A percentile compares a stretch with the other conserved stretches of the same genome.
phyloP scores from a whole-genome alignment of 306 rosid genomes.

The Vigna radiata region DNA sequence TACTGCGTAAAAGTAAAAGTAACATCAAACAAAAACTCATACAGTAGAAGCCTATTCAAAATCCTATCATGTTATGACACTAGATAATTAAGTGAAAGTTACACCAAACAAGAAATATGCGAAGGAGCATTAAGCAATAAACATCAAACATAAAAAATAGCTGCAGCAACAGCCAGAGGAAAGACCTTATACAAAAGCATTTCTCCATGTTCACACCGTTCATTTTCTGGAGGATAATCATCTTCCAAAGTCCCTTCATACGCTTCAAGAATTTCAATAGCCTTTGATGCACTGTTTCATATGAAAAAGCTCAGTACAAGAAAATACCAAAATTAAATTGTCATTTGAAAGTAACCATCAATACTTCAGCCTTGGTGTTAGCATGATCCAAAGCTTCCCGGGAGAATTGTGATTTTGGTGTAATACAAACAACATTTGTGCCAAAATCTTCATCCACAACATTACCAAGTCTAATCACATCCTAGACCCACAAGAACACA shows the following conservation, averaged over 20 bases:
- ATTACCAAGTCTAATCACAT: neutral
- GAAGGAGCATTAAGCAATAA: slow-evolving; percentile 12
- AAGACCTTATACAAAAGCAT: slow-evolving; percentile 93
- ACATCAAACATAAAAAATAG: slow-evolving; percentile 43
- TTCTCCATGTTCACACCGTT: slow-evolving; percentile 94
- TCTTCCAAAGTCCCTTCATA: slow-evolving; percentile 97
- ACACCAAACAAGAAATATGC: slow-evolving; percentile 22
- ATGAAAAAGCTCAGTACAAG: slow-evolving; percentile 40
- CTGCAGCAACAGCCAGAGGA: slow-evolving; percentile 18
- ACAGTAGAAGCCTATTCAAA: slow-evolving; percentile 22
- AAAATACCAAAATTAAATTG: slow-evolving; percentile 18
- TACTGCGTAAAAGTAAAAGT: neutral
- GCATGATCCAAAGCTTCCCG: neutral
- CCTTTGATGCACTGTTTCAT: slow-evolving; percentile 71
- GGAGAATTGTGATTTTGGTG: neutral
- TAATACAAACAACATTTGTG: too few species aligned
- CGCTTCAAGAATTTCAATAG: slow-evolving; percentile 96
- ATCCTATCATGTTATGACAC: slow-evolving; percentile 13
- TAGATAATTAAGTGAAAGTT: slow-evolving; percentile 6
- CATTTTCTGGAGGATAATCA: slow-evolving; percentile 92
- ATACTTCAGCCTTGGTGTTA: neutral
- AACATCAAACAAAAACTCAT: neutral
- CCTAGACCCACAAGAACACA: neutral
- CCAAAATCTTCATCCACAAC: neutral
- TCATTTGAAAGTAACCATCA: slow-evolving; percentile 29